A percentile compares a stretch with the other conserved stretches of the same genome.
These are phyloP conservation scores for Dioscorea zingiberensis DNA, from an alignment of 106 monocot genomes.

Conservation along the genomic window DNA sequence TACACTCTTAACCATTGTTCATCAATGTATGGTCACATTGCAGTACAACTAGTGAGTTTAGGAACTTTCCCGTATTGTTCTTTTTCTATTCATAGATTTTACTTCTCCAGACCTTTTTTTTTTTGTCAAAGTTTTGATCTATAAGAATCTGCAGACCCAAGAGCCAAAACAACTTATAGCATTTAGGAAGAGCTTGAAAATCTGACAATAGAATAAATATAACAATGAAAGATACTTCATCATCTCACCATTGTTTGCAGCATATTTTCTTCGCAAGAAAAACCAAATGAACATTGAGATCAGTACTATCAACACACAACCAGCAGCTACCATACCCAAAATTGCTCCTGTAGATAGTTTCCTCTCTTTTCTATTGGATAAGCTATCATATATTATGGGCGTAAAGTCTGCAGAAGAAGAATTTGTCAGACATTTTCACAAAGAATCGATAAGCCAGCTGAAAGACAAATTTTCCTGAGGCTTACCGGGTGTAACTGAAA, in stretches of 20 bases:
- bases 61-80: too few relatives aligned
- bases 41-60: too few relatives aligned
- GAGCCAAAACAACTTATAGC: too few relatives aligned
- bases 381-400: not conserved
- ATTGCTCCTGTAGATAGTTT: slow-evolving; percentile 15
- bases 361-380: too few relatives aligned
- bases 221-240: not conserved
- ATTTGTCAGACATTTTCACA: not conserved
- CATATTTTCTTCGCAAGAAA: slow-evolving; percentile 15
- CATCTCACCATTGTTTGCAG: slow-evolving; percentile 11
- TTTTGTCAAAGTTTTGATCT: too few relatives aligned
- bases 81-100: too few relatives aligned
- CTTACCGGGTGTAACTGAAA: slow-evolving; percentile 60
- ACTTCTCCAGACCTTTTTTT: too few relatives aligned
- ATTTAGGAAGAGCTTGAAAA: too few relatives aligned
- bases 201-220: too few relatives aligned
- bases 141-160: too few relatives aligned
- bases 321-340: slow-evolving; percentile 10
- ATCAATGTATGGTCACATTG: too few relatives aligned
- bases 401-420: slow-evolving; percentile 13
- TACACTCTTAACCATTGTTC: too few relatives aligned
- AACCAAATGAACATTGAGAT: slow-evolving; percentile 3
- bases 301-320: slow-evolving; percentile 1
- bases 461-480: not conserved
- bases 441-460: not conserved